A percentile compares a stretch with the other conserved stretches of the same genome.
phyloP scores from a whole-genome alignment of 768 basidiomycete genomes.

The Leccinum variicolor region DNA sequence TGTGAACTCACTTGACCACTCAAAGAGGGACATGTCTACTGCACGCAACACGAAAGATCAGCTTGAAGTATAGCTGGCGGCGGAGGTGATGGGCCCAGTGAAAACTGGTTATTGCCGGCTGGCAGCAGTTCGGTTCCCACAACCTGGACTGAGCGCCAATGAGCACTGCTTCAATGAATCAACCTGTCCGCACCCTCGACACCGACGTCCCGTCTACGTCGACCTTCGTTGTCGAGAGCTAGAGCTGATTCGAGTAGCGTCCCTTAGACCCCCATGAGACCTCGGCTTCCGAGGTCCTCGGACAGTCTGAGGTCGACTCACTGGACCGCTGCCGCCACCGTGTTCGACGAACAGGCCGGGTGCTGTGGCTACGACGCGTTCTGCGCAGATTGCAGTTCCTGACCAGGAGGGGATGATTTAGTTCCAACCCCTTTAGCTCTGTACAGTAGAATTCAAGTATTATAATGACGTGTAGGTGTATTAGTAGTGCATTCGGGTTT shows the following conservation, averaged over 20 bases:
- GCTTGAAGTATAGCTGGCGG: no score
- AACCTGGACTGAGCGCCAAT: no score
- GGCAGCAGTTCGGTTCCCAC: no score
- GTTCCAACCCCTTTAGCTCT: constrained; percentile 3
- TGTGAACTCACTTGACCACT: no score
- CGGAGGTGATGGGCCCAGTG: no score
- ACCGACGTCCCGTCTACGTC: constrained; percentile 26
- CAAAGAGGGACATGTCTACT: no score
- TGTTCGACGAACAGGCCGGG: constrained; percentile 66
- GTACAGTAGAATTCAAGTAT: no score
- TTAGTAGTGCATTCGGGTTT: neutral
- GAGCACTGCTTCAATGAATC: no score
- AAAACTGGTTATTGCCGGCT: no score
- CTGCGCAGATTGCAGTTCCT: constrained; percentile 51
- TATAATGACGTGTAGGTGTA: neutral
- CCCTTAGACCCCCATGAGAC: constrained; percentile 9
- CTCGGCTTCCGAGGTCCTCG: constrained; percentile 30
- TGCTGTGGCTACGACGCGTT: constrained; percentile 40
- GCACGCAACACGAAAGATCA: no score
- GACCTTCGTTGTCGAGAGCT: constrained; percentile 20
- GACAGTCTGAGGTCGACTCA: constrained; percentile 30
- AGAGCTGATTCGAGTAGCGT: constrained; percentile 28
- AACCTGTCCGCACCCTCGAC: no score
- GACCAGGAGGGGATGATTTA: constrained; percentile 64
- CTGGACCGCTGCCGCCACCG: constrained; percentile 53